phyloP scores from a whole-genome alignment of 257 asterid genomes.

The Cynanchum wilfordii region DNA sequence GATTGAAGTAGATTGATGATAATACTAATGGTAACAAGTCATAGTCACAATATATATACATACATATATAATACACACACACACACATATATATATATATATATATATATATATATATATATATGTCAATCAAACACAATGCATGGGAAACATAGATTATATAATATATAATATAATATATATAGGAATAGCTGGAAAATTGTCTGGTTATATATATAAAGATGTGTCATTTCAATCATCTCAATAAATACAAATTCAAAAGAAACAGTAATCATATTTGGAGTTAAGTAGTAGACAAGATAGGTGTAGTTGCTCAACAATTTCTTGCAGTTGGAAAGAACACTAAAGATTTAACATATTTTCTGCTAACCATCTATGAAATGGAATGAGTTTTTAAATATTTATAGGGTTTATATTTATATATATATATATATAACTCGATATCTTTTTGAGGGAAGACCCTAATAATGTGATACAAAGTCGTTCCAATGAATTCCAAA shows the following conservation, averaged over 20 bases:
- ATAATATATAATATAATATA: too few relatives aligned
- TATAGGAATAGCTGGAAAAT: constrained; percentile 13
- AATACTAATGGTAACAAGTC: constrained; percentile 21
- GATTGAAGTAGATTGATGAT: constrained; percentile 11
- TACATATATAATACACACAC: too few relatives aligned
- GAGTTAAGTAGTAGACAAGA: not conserved
- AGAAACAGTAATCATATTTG: constrained; percentile 1
- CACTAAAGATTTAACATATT: not conserved
- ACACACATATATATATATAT: not conserved
- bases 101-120: too few relatives aligned
- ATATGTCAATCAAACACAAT: not conserved
- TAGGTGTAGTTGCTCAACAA: not conserved
- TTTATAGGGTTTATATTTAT: not conserved
- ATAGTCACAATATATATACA: constrained; percentile 1
- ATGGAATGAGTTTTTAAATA: not conserved
- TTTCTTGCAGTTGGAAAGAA: not conserved
- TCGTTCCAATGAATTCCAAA: too few relatives aligned
- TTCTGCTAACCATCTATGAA: not conserved
- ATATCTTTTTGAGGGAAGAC: too few relatives aligned
- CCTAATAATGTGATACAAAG: too few relatives aligned
- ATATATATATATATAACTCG: not conserved
- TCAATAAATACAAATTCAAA: constrained; percentile 6
- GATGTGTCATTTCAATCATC: constrained; percentile 37
- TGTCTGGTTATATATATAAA: constrained; percentile 12
- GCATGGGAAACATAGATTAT: constrained; percentile 11